phyloP scores from a whole-genome alignment of 768 basidiomycete genomes.

The Pulveroboletus frians region DNA sequence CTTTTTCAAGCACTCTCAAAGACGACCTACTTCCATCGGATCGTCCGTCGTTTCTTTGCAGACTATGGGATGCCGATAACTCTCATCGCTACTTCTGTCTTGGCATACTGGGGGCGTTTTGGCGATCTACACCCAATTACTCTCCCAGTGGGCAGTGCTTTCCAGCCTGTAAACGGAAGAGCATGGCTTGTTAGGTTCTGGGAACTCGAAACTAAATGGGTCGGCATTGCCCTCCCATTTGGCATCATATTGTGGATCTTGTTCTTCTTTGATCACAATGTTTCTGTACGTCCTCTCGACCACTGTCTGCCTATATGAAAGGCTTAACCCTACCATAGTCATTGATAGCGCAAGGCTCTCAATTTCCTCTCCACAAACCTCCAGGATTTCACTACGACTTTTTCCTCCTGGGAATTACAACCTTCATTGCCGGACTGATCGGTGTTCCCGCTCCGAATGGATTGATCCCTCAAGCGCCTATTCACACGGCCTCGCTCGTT shows the following conservation, averaged over 20 bases:
- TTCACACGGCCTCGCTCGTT: constrained; percentile 82
- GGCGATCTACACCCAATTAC: constrained; percentile 55
- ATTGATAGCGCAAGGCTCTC: constrained; percentile 84
- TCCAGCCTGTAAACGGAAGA: constrained; percentile 65
- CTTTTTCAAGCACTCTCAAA: constrained; percentile 64
- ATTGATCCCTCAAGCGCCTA: constrained; percentile 82
- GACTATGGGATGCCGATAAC: constrained; percentile 93
- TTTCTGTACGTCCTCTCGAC: constrained; percentile 51
- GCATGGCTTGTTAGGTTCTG: constrained; percentile 86
- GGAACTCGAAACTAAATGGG: constrained; percentile 84
- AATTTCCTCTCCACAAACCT: constrained; percentile 87
- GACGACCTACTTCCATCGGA: constrained; percentile 64
- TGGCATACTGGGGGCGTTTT: constrained; percentile 87
- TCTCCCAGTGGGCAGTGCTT: constrained; percentile 64
- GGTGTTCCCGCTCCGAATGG: constrained; percentile 86
- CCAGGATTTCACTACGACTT: constrained; percentile 87
- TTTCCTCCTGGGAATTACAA: constrained; percentile 85
- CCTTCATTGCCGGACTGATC: constrained; percentile 82
- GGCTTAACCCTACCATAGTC: constrained; percentile 45
- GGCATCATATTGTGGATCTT: constrained; percentile 84
- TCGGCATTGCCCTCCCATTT: constrained; percentile 84
- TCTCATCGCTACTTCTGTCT: constrained; percentile 64
- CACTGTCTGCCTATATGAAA: not conserved
- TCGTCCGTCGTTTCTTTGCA: constrained; percentile 67
- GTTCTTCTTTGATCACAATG: constrained; percentile 95